Conservation (phyloP, 208 protist species). For the Crithidia sp. region DNA sequence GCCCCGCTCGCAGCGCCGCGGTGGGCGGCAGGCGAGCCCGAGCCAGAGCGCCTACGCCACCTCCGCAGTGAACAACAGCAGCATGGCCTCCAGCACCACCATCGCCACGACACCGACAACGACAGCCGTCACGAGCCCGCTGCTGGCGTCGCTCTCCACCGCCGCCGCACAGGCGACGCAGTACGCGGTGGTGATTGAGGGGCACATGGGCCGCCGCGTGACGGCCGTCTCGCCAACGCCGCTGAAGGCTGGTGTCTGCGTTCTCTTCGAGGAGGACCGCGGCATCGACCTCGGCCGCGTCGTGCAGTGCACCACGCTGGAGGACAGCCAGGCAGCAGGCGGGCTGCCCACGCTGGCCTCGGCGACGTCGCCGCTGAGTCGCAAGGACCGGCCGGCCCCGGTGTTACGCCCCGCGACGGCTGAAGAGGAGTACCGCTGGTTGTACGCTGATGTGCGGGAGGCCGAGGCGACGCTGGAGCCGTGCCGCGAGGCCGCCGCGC, state of each 20-base stretch:
- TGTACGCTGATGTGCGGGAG: slow-evolving; percentile 50
- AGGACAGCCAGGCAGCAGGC: slow-evolving; percentile 11
- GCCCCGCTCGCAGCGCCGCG: slow-evolving; percentile 25
- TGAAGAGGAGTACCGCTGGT: slow-evolving; percentile 71
- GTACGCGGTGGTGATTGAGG: slow-evolving; percentile 53
- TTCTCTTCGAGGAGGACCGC: slow-evolving; percentile 82
- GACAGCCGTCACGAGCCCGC: not conserved
- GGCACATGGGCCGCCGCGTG: slow-evolving; percentile 45
- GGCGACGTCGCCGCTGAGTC: slow-evolving; percentile 27
- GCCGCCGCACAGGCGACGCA: not conserved
- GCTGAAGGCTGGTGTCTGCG: slow-evolving; percentile 50
- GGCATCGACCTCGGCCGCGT: slow-evolving; percentile 82
- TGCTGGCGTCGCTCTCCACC: not conserved
- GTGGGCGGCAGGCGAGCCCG: not conserved
- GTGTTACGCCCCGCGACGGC: slow-evolving; percentile 58
- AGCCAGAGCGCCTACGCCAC: not conserved
- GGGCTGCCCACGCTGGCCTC: slow-evolving; percentile 22
- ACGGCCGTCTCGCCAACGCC: slow-evolving; percentile 31
- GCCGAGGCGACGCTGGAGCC: slow-evolving; percentile 54
- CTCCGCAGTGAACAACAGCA: slow-evolving; percentile 8
- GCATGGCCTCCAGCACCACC: not conserved
- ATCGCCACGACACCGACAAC: not conserved
- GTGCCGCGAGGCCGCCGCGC: slow-evolving; percentile 56
- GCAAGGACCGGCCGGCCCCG: slow-evolving; percentile 35
- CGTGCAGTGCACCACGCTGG: slow-evolving; percentile 37